Percentiles rank a stretch among this genome's conserved stretches.
Evolutionary conservation across 2,329 filamentous ascomycete genomes (phyloP).

Genomic region (Metarhizium sp.): DNA sequence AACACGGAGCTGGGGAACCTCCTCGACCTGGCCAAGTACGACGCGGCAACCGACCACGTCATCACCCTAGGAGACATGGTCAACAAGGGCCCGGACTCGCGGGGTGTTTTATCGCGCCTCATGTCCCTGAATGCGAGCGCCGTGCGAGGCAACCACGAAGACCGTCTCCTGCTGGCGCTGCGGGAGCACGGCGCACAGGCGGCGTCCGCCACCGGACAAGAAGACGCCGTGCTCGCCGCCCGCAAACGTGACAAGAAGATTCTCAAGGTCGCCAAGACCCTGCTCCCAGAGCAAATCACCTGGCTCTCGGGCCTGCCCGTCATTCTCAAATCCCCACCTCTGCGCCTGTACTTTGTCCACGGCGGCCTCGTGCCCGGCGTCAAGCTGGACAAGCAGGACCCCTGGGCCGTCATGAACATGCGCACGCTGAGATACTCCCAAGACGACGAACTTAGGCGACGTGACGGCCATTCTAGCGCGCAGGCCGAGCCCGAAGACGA

Average conservation of each 20-base stretch:
- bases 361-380: constrained; percentile 75
- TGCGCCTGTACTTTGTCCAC: constrained; percentile 66
- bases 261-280: constrained; percentile 46
- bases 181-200: constrained; percentile 16
- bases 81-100: constrained; percentile 77
- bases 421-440: constrained; percentile 57
- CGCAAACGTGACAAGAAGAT: constrained; percentile 28
- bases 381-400: constrained; percentile 59
- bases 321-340: constrained; percentile 62
- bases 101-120: constrained; percentile 66
- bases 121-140: constrained; percentile 66
- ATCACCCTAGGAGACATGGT: constrained; percentile 72
- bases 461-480: constrained; percentile 11
- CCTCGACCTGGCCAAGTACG: constrained; percentile 57
- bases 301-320: constrained; percentile 68
- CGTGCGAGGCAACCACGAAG: constrained; percentile 90
- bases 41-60: constrained; percentile 54
- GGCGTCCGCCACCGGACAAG: constrained; percentile 17
- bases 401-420: constrained; percentile 87
- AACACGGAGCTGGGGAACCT: constrained; percentile 55
- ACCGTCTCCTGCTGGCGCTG: constrained; percentile 65
- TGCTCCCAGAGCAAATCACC: constrained; percentile 47
- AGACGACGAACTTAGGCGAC: constrained; percentile 27
- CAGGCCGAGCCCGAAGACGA: background rate
- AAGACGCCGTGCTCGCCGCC: constrained; percentile 12